A percentile compares a stretch with the other conserved stretches of the same genome.
These are phyloP conservation scores for Coprinopsis marcescibilis DNA, from an alignment of 768 basidiomycete genomes.

Conservation along the genomic window DNA sequence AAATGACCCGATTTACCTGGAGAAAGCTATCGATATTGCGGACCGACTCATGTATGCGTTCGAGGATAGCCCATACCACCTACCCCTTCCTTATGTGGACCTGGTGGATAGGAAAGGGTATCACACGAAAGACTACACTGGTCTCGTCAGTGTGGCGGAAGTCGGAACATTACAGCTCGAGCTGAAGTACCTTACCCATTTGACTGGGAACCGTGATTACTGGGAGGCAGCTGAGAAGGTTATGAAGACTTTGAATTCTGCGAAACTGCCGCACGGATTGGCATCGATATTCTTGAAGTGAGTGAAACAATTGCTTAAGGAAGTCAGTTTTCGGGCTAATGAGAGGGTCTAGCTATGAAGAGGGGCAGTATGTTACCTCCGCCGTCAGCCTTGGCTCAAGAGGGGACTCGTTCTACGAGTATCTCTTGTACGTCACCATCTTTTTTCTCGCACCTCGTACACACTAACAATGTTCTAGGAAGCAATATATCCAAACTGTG, in stretches of 20 bases:
- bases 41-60: constrained; percentile 81
- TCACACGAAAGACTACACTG: constrained; percentile 51
- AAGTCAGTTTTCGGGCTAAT: background rate
- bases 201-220: constrained; percentile 74
- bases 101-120: constrained; percentile 56
- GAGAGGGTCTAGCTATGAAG: constrained; percentile 32
- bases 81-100: constrained; percentile 77
- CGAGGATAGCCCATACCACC: constrained; percentile 64
- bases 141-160: constrained; percentile 78
- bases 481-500: constrained; percentile 84
- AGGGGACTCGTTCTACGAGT: constrained; percentile 93
- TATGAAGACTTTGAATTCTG: constrained; percentile 65
- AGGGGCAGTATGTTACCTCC: constrained; percentile 48
- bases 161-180: constrained; percentile 86
- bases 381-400: constrained; percentile 90
- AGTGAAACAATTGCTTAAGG: constrained; percentile 5
- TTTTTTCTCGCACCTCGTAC: background rate
- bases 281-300: constrained; percentile 84
- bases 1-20: constrained; percentile 65
- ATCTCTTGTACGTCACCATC: constrained; percentile 55
- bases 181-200: constrained; percentile 72
- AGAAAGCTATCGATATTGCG: constrained; percentile 76
- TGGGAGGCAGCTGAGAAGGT: constrained; percentile 79
- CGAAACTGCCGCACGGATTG: constrained; percentile 59
- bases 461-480: constrained; percentile 29